These are phyloP conservation scores for Hyaloscypha finlandica DNA, from an alignment of 495 filamentous ascomycete species.

Conservation along the genomic window DNA sequence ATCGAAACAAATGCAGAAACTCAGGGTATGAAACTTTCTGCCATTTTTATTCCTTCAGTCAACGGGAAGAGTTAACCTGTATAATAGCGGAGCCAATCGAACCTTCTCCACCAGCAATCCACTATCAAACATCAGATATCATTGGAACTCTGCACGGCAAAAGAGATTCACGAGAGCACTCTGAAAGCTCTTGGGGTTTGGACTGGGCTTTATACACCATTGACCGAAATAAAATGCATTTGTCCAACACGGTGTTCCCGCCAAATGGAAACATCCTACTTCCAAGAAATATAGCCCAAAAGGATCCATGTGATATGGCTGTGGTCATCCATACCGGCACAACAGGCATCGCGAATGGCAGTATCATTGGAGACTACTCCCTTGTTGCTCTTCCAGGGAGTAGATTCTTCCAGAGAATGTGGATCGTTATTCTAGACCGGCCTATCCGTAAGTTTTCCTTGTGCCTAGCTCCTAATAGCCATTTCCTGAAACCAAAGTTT, in stretches of 20 bases:
- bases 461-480: neutral
- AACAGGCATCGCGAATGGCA: neutral
- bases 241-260: neutral
- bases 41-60: neutral
- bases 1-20: neutral
- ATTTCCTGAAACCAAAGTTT: neutral
- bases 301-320: neutral
- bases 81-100: neutral
- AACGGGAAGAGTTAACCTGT: neutral
- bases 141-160: conserved; percentile 1
- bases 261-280: neutral
- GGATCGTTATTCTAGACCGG: neutral
- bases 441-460: neutral
- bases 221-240: conserved; percentile 1
- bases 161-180: neutral
- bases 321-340: neutral
- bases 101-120: neutral
- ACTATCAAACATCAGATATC: neutral
- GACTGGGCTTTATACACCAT: conserved; percentile 1
- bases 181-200: neutral
- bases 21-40: neutral
- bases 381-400: conserved; percentile 4
- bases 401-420: conserved; percentile 1
- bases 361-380: neutral
- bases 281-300: neutral